Base-by-base conservation (phyloP, 345 rosid species). In the Gossypium ekmanianum region DNA sequence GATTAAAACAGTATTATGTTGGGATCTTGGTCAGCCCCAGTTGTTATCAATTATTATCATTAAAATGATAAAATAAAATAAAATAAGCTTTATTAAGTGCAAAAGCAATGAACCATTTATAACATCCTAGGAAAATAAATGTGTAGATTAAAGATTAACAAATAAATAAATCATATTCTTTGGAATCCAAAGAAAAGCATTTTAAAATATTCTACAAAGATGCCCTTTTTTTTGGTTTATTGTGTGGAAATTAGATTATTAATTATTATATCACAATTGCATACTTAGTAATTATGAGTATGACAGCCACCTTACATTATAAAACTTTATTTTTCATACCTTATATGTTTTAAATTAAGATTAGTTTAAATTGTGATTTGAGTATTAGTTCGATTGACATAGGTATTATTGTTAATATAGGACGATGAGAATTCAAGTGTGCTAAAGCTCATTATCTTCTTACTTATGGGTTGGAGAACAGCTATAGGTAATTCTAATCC, bases 401-500 rank as follows among this genome's bases (percentile, higher is more conserved):
- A 0, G 1, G 0, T 34, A 34, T 34, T 34, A 5, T 34, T 34
- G 7, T 34, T 34, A 34, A 34, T 34, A 1, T 5, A 34, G 1
- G 2, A 34, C 0, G 1, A 34, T 5, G 7, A 34, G 7, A 5
- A 1, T 5, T 34, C 41, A 1, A 34, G 7, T 34, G 7, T 0
- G 7, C 7, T 34, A 1, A 34, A 34, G 2, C 41, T 2, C 7
- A 34, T 5, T 34, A 34, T 34, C 1, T 0, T 34, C 1, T 0
- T 34, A 34, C 6, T 34, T 34, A 34, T 34, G 41, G 1, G 7
- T 34, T 34, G 7, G 7, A 29, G 7, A 34, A 34, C 7, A 1
- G 1, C 0, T 34, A 34, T 5, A 1, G 0, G 7, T 34, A 34
- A 34, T 34, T 34, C 1, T 34, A 34, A 34, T 0, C 7, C 7